Percentiles rank a stretch among this genome's conserved stretches.
phyloP scores from a whole-genome alignment of 2,329 filamentous ascomycete species.

The Plenodomus biglobosus region DNA sequence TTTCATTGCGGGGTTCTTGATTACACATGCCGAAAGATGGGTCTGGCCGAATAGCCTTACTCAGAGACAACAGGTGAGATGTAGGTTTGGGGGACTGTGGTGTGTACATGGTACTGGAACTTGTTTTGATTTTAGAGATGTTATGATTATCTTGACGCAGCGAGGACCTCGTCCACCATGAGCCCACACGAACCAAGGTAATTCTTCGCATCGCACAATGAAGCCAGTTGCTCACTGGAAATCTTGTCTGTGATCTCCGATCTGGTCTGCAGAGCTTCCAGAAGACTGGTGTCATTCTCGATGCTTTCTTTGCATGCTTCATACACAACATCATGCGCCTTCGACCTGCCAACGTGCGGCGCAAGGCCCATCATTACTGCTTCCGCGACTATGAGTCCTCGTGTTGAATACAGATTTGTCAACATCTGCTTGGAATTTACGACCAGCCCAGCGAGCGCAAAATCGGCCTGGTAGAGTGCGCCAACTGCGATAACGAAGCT shows the following conservation, averaged over 20 bases:
- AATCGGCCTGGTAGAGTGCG: slow-evolving; percentile 57
- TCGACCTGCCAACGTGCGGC: slow-evolving; percentile 54
- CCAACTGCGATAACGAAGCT: slow-evolving; percentile 58
- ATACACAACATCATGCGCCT: slow-evolving; percentile 60
- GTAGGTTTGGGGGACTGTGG: too few relatives aligned
- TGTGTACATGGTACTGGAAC: too few relatives aligned
- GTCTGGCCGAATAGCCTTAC: too few relatives aligned
- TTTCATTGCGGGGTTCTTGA: slow-evolving; percentile 14
- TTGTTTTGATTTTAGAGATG: background rate
- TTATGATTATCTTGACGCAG: slow-evolving; percentile 25
- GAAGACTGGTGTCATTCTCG: slow-evolving; percentile 47
- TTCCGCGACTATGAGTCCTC: slow-evolving; percentile 59
- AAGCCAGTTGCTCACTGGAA: slow-evolving; percentile 51
- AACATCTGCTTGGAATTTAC: slow-evolving; percentile 56
- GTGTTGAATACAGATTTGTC: slow-evolving; percentile 54
- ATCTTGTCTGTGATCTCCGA: slow-evolving; percentile 49
- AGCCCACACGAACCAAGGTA: slow-evolving; percentile 45
- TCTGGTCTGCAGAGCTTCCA: slow-evolving; percentile 48
- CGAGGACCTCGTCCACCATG: slow-evolving; percentile 42
- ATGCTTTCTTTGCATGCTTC: slow-evolving; percentile 56
- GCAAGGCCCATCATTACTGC: slow-evolving; percentile 64
- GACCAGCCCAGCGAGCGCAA: slow-evolving; percentile 55
- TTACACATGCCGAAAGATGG: background rate
- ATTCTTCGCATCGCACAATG: slow-evolving; percentile 58
- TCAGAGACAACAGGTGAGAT: too few relatives aligned